phyloP scores from a whole-genome alignment of 805 yeast genomes.

The Candida xyloterini region DNA sequence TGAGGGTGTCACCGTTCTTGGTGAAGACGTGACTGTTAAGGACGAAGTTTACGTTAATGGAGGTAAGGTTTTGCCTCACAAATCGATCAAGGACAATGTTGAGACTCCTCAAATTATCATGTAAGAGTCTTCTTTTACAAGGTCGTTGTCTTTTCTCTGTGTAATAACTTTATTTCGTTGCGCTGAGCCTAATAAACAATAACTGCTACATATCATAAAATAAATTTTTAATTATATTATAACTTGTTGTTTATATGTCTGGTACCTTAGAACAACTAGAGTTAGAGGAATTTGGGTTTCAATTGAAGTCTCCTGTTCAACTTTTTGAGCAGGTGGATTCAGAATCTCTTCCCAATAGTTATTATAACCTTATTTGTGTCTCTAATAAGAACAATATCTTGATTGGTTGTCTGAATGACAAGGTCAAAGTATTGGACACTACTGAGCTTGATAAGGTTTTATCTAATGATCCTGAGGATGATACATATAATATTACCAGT shows the following conservation, averaged over 20 bases:
- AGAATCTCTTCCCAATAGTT: constrained; percentile 5
- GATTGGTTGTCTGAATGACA: constrained; percentile 20
- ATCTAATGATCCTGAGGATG: constrained; percentile 15
- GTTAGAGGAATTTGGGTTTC: constrained; percentile 33
- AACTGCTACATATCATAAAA: neutral
- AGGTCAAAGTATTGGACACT: constrained; percentile 21
- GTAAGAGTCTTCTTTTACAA: constrained; percentile 43
- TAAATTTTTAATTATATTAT: neutral
- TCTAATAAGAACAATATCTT: constrained; percentile 19
- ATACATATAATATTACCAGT: neutral
- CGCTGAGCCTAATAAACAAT: constrained; percentile 4
- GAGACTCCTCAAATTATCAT: constrained; percentile 98
- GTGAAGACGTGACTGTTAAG: constrained; percentile 98
- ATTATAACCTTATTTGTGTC: constrained; percentile 20
- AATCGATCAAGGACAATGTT: constrained; percentile 91
- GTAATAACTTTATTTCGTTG: constrained; percentile 6
- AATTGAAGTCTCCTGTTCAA: constrained; percentile 25
- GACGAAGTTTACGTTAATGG: constrained; percentile 99
- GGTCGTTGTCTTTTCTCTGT: neutral
- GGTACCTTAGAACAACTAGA: constrained; percentile 17
- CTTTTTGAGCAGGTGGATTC: constrained; percentile 17
- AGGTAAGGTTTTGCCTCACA: constrained; percentile 98
- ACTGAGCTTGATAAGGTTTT: constrained; percentile 16
- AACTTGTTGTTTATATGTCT: constrained; percentile 4
- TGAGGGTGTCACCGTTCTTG: constrained; percentile 95